A percentile compares a stretch with the other conserved stretches of the same genome.
These are phyloP conservation scores for Apium graveolens DNA, from an alignment of 129 eudicot genomes.

Conservation along the genomic window DNA sequence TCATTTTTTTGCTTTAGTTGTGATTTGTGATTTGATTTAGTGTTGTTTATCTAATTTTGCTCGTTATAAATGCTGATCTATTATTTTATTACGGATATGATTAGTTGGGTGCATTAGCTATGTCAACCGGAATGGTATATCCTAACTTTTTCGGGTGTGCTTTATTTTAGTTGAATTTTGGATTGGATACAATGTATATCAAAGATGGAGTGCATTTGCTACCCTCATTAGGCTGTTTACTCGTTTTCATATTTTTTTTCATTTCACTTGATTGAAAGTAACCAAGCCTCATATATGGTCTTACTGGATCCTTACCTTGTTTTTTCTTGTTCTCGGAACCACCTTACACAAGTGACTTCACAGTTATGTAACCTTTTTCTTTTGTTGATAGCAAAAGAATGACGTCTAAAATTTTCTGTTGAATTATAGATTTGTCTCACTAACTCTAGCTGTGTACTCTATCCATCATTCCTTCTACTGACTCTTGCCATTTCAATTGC, in stretches of 20 bases:
- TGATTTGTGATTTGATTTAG: no score
- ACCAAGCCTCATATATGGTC: neutral
- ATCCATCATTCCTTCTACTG: neutral
- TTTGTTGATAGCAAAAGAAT: neutral
- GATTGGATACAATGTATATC: neutral
- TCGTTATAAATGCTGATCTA: no score
- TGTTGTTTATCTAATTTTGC: no score
- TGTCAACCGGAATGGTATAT: constrained; percentile 85
- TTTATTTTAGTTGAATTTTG: neutral
- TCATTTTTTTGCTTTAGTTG: no score
- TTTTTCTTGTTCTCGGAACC: neutral
- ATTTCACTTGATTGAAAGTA: neutral
- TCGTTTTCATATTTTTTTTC: neutral
- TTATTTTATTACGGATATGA: no score
- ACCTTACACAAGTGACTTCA: neutral
- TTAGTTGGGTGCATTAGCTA: constrained; percentile 86
- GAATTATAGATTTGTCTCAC: neutral
- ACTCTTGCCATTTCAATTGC: neutral
- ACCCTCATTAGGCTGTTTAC: neutral
- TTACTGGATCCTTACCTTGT: neutral
- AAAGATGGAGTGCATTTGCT: neutral
- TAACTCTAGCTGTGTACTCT: neutral
- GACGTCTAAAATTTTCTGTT: neutral
- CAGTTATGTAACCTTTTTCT: neutral
- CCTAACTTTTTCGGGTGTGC: neutral